Conservation (phyloP, 1,284 basidiomycete species). For the Naganishia sp. region DNA sequence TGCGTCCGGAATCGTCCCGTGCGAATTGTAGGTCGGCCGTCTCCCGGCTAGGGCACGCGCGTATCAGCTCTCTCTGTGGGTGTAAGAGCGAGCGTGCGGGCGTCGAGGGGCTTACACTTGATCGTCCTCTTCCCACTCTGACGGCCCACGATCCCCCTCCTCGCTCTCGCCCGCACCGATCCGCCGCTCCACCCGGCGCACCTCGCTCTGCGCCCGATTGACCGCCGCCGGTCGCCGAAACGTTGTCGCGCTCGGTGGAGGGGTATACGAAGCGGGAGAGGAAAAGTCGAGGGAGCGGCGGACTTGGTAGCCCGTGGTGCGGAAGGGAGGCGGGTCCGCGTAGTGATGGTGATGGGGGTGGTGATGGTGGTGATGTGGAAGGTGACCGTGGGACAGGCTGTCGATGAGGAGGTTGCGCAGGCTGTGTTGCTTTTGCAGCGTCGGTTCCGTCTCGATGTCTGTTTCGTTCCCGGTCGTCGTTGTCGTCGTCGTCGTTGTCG, state of each 20-base stretch:
- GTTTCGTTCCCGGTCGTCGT: background rate
- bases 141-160: background rate
- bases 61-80: no score
- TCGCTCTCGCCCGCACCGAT: conserved; percentile 9
- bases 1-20: conserved; percentile 52
- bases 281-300: conserved; percentile 21
- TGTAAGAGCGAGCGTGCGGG: background rate
- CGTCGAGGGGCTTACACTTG: background rate
- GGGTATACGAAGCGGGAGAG: background rate
- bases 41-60: conserved; percentile 53
- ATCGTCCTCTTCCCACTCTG: conserved; percentile 3
- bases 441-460: conserved; percentile 8
- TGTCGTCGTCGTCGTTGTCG: conserved; percentile 3
- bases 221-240: background rate
- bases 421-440: conserved; percentile 5
- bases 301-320: background rate
- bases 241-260: background rate
- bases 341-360: background rate
- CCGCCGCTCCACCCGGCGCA: background rate
- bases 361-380: conserved; percentile 1
- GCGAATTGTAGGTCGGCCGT: conserved; percentile 58
- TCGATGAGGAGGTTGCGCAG: background rate
- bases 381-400: background rate
- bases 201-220: conserved; percentile 6
- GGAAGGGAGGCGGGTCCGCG: background rate